Evolutionary conservation across 208 protist species (phyloP), one percentile per base, ranked within the genome.

Genomic region (Acanthamoeba castellanii): DNA sequence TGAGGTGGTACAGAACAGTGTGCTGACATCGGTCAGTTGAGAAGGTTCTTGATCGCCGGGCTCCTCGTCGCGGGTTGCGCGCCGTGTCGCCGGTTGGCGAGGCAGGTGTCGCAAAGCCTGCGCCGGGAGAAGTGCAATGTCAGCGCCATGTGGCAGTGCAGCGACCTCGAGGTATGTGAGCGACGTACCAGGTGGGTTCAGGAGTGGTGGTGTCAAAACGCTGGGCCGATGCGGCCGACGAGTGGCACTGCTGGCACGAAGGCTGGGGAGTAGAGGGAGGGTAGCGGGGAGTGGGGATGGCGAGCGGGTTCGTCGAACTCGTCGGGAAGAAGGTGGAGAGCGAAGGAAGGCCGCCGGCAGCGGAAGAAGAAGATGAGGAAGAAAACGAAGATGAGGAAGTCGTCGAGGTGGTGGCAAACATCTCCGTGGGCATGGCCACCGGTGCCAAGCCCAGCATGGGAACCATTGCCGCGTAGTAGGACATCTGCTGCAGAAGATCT

Each of bases 401-500:
- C 2, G 30, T 72, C 25, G 66, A 8, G 5, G 66, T 42, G 32
- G 66, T 18, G 66, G 66, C 66, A 20, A 30, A 72, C 59, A 66
- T n/a, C 25, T 66, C 59, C 20, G 59, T 66, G 59, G 59, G 59
- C 59, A 66, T 66, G 59, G 22, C 16, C 16, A 22, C 59, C 59
- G 59, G 52, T 5, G 18, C 52, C 18, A 57, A 20, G 52, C 52
- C 52, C 52, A 57, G 52, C 1, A 27, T 27, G 14, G 76, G 42
- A n/a, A 45, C 81, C n/a, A 88, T 3, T 47, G 81, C 50, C 50
- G 81, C 30, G 50, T 88, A 88, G 81, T 18, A 22, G 14, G 81
- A n/a, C 50, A 42, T 22, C 50, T 88, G 81, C 34, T 88, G 81
- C 14, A 88, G 50, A 64, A 88, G 81, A 55, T 88, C 81, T 11